Percentiles rank a stretch among this genome's conserved stretches.
Conservation (phyloP, 78 protist species). For the Polysphondylium violaceum region DNA sequence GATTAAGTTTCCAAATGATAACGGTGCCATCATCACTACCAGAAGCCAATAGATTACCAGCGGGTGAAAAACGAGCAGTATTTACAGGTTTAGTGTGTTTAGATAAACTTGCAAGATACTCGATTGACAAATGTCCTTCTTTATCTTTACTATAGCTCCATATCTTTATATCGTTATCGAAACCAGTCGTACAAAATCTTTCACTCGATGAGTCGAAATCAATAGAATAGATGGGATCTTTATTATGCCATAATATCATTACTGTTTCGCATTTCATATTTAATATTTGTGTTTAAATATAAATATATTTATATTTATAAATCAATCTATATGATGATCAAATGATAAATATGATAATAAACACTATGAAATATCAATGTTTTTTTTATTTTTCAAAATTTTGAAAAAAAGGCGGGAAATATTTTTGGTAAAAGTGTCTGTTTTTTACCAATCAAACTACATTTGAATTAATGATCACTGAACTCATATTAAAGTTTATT, state of each 20-base stretch:
- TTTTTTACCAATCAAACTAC: too few species aligned
- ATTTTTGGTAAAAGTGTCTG: too few species aligned
- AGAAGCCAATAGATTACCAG: conserved; percentile 68
- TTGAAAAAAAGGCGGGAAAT: too few species aligned
- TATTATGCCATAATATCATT: conserved; percentile 76
- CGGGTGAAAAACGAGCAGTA: conserved; percentile 72
- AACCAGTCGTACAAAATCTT: conserved; percentile 71
- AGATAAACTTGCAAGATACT: conserved; percentile 20
- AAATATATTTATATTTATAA: too few species aligned
- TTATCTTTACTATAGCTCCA: conserved; percentile 51
- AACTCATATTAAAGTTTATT: too few species aligned
- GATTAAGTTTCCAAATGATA: conserved; percentile 55
- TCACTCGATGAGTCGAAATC: conserved; percentile 52
- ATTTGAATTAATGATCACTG: too few species aligned
- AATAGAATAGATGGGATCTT: conserved; percentile 66
- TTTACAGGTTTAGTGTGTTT: conserved; percentile 67
- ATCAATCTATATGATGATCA: too few species aligned
- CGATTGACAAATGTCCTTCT: conserved; percentile 28
- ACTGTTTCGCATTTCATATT: conserved; percentile 71
- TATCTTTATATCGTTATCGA: conserved; percentile 71
- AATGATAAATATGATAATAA: too few species aligned
- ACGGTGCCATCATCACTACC: conserved; percentile 71
- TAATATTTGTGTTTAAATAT: too few species aligned
- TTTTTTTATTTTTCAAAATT: too few species aligned
- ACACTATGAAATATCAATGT: too few species aligned